phyloP scores from a whole-genome alignment of 495 filamentous ascomycete species.

The Neurospora tetrasperma region DNA sequence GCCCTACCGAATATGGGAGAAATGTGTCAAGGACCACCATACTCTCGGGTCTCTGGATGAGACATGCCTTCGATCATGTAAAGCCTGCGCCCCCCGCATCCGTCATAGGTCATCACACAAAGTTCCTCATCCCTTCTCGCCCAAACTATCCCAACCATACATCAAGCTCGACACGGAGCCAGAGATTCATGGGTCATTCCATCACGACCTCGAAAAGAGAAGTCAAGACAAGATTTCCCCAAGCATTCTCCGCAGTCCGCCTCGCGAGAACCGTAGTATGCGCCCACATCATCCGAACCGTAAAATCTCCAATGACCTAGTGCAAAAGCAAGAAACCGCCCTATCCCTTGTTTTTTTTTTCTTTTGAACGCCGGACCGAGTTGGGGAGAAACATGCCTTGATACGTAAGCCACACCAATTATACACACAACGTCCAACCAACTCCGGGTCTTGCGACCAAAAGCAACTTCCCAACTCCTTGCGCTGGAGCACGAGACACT shows the following conservation, averaged over 20 bases:
- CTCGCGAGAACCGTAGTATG: not conserved
- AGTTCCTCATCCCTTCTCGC: not conserved
- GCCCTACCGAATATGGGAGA: not conserved
- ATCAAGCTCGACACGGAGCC: not conserved
- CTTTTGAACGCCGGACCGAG: slow-evolving; percentile 2
- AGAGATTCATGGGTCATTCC: not conserved
- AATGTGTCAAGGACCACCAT: not conserved
- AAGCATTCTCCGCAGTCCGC: not conserved
- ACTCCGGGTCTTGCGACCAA: slow-evolving; percentile 3
- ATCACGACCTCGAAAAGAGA: not conserved
- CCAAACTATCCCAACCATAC: not conserved
- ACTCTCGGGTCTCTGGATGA: not conserved
- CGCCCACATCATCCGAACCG: not conserved
- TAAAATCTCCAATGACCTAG: not conserved
- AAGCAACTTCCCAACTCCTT: slow-evolving; percentile 8
- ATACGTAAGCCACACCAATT: not conserved
- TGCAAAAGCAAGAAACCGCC: not conserved
- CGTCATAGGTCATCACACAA: not conserved
- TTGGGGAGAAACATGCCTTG: not conserved
- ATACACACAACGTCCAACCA: slow-evolving; percentile 1
- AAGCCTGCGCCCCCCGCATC: not conserved
- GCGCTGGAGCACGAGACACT: slow-evolving; percentile 7
- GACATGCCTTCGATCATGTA: not conserved
- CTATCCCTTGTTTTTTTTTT: not conserved
- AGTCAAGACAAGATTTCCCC: not conserved